phyloP scores from a whole-genome alignment of 352 stramenopile genomes.

The Pythium myriotylum region DNA sequence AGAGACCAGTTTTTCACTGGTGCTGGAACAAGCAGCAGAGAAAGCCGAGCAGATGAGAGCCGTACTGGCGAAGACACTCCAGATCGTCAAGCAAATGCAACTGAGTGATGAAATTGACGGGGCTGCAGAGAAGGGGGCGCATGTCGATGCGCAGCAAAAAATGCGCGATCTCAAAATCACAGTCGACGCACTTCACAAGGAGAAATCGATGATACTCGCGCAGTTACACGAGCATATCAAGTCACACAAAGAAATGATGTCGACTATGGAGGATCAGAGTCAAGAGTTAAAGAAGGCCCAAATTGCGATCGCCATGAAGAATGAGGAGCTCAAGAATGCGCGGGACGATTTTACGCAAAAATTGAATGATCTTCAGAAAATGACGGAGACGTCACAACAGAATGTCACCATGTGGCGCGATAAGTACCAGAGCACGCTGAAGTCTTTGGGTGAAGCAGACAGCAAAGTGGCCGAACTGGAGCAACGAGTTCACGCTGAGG shows the following conservation, averaged over 20 bases:
- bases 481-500: conserved; percentile 38
- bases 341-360: conserved; percentile 43
- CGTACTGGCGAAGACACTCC: conserved; percentile 37
- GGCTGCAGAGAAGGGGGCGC: not conserved
- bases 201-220: conserved; percentile 56
- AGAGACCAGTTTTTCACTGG: conserved; percentile 36
- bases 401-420: conserved; percentile 48
- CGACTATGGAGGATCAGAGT: conserved; percentile 51
- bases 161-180: conserved; percentile 50
- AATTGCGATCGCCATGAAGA: conserved; percentile 39
- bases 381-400: conserved; percentile 47
- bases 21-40: conserved; percentile 36
- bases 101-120: conserved; percentile 30
- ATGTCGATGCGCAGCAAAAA: conserved; percentile 27
- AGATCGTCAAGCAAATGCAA: conserved; percentile 59
- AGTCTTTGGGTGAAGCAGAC: conserved; percentile 38
- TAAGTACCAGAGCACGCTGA: conserved; percentile 49
- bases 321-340: conserved; percentile 44
- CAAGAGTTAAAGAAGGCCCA: conserved; percentile 61
- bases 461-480: conserved; percentile 47
- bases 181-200: conserved; percentile 58
- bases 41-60: conserved; percentile 43
- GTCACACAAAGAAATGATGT: conserved; percentile 45
- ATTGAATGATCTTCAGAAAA: conserved; percentile 36
- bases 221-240: conserved; percentile 64